These are phyloP conservation scores for Pseudozyma thailandica DNA, from an alignment of 1,284 basidiomycete genomes.

Conservation along the genomic window DNA sequence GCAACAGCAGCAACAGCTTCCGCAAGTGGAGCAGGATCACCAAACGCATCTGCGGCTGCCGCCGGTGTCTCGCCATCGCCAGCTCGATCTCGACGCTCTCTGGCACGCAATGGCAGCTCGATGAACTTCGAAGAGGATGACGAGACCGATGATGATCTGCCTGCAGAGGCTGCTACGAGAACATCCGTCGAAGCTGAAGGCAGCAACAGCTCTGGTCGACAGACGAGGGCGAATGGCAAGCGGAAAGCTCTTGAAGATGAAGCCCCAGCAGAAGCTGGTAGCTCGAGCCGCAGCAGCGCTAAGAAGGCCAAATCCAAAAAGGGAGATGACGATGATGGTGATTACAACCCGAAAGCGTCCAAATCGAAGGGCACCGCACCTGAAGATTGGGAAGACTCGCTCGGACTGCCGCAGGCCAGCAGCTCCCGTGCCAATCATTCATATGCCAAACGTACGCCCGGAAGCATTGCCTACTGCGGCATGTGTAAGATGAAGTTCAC, in stretches of 20 bases:
- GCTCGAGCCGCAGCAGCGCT: conserved; percentile 66
- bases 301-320: conserved; percentile 45
- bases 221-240: conserved; percentile 50
- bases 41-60: not conserved
- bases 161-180: conserved; percentile 64
- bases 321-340: conserved; percentile 52
- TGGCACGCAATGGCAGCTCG: conserved; percentile 40
- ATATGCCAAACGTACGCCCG: conserved; percentile 71
- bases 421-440: conserved; percentile 72
- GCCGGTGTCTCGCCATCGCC: conserved; percentile 12
- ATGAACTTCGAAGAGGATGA: conserved; percentile 72
- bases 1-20: conserved; percentile 3
- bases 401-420: conserved; percentile 57
- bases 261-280: conserved; percentile 64
- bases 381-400: conserved; percentile 71
- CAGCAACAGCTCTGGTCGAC: conserved; percentile 67
- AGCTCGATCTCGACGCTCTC: conserved; percentile 13
- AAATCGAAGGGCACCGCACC: conserved; percentile 72
- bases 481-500: conserved; percentile 86
- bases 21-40: conserved; percentile 37
- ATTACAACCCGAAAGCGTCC: conserved; percentile 71
- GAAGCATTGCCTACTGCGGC: conserved; percentile 83
- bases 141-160: conserved; percentile 75
- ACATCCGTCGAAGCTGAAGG: conserved; percentile 34
- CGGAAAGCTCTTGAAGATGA: conserved; percentile 23